Base-by-base conservation (phyloP, 1,139 yeast genomes). In the Saccharomyces hybrid region DNA sequence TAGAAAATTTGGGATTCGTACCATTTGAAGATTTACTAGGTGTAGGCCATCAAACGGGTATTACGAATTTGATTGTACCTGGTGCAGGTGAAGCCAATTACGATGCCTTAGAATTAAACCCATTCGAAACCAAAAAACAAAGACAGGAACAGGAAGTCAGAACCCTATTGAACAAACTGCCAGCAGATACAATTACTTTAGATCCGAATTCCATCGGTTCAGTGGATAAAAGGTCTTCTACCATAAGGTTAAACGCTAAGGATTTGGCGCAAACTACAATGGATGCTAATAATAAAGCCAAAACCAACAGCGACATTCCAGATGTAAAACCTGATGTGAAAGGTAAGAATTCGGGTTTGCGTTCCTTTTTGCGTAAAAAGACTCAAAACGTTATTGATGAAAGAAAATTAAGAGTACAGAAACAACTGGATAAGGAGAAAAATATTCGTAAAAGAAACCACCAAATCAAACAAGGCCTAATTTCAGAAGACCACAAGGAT, bases 61-160 rank as follows among this genome's bases (percentile, higher is more conserved):
- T 90, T 53, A 81, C 85, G 27, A 85, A 95, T 25, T 65, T 95
- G 55, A 86, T 95, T 61, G 80, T 93, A 55, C 99, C 99, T 42
- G 99, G 99, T 44, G 77, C 98, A 51, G 99, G 99, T 76, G 99
- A 95, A 73, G 97, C 99, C 57, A 95, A 95, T 73, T 91, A 81
- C 69, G 99, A 95, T 75, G 91, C 99, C 2, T 74, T 90, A 66
- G 99, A 95, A 72, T 73, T 85, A 64, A 95, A 95, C 71, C 99
- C 99, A 58, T 95, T 79, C 73, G 96, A 89, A 72, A 81, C 95
- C 25, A 84, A 90, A 50, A 86, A 88, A 69, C 97, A 91, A 72
- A 85, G 99, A 76, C 96, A 93, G 71, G 95, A 93, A 74, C 80
- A 81, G 55, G 99, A 95, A 76, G 96, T 95, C 48, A 82, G 95